Evolutionary conservation across 1,284 basidiomycete species (phyloP).

Genomic region (Wallemia hederae): DNA sequence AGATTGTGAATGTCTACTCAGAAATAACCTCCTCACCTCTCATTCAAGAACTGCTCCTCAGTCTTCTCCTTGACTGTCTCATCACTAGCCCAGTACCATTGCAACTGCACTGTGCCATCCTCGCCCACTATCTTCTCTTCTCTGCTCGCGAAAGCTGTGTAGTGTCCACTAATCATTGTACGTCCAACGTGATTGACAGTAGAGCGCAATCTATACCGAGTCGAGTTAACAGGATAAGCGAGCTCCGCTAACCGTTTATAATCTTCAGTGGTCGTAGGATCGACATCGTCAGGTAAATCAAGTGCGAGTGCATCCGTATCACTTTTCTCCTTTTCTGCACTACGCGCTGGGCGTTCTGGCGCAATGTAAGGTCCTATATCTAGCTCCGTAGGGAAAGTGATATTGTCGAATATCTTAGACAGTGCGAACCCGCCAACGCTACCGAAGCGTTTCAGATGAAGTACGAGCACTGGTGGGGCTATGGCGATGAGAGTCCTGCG

Average conservation of each 20-base stretch:
- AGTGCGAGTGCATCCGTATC: too few relatives aligned
- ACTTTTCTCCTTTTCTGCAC: not conserved
- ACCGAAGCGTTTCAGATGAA: not conserved
- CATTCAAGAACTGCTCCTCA: not conserved
- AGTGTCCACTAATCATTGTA: not conserved
- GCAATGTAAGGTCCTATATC: not conserved
- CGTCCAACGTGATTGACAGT: not conserved
- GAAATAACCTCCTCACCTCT: too few relatives aligned
- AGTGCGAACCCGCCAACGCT: not conserved
- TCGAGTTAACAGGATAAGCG: not conserved
- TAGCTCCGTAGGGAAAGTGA: not conserved
- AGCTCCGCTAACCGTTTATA: not conserved
- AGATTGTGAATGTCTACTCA: too few relatives aligned
- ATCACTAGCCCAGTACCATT: not conserved
- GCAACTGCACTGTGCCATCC: not conserved
- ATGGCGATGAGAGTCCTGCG: not conserved
- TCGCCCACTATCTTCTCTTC: not conserved
- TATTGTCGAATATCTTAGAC: not conserved
- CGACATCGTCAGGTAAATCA: not conserved
- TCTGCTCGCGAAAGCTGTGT: not conserved
- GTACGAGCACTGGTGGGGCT: not conserved
- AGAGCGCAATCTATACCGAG: not conserved
- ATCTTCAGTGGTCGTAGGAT: not conserved
- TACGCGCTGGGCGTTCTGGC: not conserved
- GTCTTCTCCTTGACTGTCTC: not conserved